A percentile compares a stretch with the other conserved stretches of the same genome.
Evolutionary conservation across 2,329 filamentous ascomycete genomes (phyloP).

Genomic region (Fusarium chlamydosporum): DNA sequence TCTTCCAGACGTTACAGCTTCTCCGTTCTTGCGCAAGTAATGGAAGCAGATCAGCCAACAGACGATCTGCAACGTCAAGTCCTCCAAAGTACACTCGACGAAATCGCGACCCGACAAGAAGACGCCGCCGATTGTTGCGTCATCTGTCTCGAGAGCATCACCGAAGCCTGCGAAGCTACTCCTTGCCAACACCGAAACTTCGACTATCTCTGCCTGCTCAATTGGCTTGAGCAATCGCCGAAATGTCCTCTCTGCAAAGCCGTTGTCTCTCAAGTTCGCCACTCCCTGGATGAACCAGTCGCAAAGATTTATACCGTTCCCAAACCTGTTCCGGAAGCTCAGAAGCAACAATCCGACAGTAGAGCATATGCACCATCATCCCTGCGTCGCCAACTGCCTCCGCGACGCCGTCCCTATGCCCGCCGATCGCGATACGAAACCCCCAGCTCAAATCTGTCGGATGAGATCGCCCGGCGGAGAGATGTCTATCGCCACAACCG

Average conservation of each 20-base stretch:
- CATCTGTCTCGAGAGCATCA: constrained; percentile 85
- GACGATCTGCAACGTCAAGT: constrained; percentile 58
- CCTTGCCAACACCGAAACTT: constrained; percentile 87
- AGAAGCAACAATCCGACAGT: constrained; percentile 4
- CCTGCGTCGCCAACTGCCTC: constrained; percentile 8
- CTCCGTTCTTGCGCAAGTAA: not conserved
- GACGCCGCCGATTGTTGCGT: constrained; percentile 72
- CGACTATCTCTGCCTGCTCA: constrained; percentile 86
- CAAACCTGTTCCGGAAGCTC: constrained; percentile 52
- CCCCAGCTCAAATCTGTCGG: constrained; percentile 18
- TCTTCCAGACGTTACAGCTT: not conserved
- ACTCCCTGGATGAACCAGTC: constrained; percentile 68
- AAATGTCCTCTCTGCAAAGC: constrained; percentile 85
- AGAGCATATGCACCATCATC: constrained; percentile 16
- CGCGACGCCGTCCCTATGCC: constrained; percentile 24
- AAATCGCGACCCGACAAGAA: constrained; percentile 54
- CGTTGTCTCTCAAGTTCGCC: constrained; percentile 70
- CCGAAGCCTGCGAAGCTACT: constrained; percentile 77
- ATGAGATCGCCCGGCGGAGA: constrained; percentile 67
- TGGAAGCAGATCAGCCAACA: constrained; percentile 46
- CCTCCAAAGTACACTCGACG: constrained; percentile 61
- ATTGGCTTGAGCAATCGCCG: constrained; percentile 81
- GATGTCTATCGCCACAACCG: constrained; percentile 79
- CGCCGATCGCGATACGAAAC: constrained; percentile 22
- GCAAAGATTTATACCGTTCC: constrained; percentile 68